Base-by-base conservation (phyloP, 2,329 filamentous ascomycete species). In the Xylaria sp. region DNA sequence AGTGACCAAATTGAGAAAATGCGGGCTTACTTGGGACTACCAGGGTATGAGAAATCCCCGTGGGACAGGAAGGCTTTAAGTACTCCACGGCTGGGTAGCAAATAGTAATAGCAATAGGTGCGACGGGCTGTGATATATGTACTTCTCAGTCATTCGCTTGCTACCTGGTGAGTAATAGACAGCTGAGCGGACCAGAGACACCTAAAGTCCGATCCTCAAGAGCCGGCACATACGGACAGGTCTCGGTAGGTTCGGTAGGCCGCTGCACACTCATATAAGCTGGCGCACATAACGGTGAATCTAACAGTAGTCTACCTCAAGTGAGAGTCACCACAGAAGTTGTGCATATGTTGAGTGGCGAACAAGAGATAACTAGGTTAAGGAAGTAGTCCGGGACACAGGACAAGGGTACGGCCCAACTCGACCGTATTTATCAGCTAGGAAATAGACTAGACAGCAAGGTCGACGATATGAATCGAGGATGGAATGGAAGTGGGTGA, bases 191-290 rank as follows among this genome's bases (percentile, higher is more conserved):
- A 37, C 52, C 50, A 61, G 62, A 63, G 37, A 66, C 41, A 46
- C 54, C 69, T 69, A 70, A 71, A 71, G 69, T 71, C 69, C 69
- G 69, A 68, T 28, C 44, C 34, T 62, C 41, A 46, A 50, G 10
- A 51, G 46, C 39, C 32, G 44, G 63, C 63, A 48, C 23, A 12
- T 34, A 44, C 63, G 54, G 56, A 37, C 23, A 39, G 41, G 23
- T 28, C 34, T 59, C 46, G 41, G 52, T 51, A 41, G 41, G 37
- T 28, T 59, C 46, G 41, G 52, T 51, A 50, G 34, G 39, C 56
- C 23, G 56, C 55, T 44, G 55, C 39, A 15, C 13, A 39, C 46
- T 8, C 5, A 37, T 37, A 37, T 37, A 37, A 28, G 28, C 28
- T 37, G 34, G 34, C 32, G 46, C 39, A 46, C 46, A 9, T 32